Evolutionary conservation across 306 rosid genomes (phyloP).

Genomic region (Corylus avellana): DNA sequence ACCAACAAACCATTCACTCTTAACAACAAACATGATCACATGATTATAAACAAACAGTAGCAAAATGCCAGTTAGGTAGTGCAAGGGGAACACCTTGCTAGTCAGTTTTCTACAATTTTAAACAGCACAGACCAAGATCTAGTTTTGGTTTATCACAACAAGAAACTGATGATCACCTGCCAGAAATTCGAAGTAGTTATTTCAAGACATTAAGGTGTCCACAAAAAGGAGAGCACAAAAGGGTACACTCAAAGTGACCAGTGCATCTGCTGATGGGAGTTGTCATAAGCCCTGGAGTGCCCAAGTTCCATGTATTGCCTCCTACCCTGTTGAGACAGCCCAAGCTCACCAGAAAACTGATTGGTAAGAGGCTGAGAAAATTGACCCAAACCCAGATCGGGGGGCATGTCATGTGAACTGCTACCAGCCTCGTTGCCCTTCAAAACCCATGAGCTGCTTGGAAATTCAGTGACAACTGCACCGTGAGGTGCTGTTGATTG

Average conservation of each 20-base stretch:
- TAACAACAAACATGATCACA: background rate
- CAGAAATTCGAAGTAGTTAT: conserved; percentile 11
- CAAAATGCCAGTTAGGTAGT: background rate
- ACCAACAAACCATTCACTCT: background rate
- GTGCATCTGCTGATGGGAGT: conserved; percentile 50
- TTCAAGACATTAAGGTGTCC: conserved; percentile 12
- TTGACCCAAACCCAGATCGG: conserved; percentile 69
- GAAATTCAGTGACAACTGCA: conserved; percentile 49
- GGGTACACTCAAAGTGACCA: conserved; percentile 66
- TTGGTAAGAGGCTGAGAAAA: conserved; percentile 51
- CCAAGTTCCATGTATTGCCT: conserved; percentile 71
- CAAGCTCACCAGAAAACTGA: conserved; percentile 53
- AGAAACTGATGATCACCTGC: background rate
- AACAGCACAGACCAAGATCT: background rate
- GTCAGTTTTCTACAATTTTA: background rate
- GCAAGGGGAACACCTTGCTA: conserved; percentile 7
- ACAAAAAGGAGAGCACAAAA: conserved; percentile 20
- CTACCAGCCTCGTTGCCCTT: conserved; percentile 58
- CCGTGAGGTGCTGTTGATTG: conserved; percentile 53
- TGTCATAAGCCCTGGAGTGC: conserved; percentile 51
- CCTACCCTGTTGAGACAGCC: conserved; percentile 56
- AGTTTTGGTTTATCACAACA: conserved; percentile 6
- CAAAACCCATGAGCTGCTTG: conserved; percentile 57
- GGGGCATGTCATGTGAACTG: conserved; percentile 46
- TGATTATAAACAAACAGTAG: background rate